Base-by-base conservation (phyloP, 192 early-diverging fungal genomes). In the Coemansia sp. region DNA sequence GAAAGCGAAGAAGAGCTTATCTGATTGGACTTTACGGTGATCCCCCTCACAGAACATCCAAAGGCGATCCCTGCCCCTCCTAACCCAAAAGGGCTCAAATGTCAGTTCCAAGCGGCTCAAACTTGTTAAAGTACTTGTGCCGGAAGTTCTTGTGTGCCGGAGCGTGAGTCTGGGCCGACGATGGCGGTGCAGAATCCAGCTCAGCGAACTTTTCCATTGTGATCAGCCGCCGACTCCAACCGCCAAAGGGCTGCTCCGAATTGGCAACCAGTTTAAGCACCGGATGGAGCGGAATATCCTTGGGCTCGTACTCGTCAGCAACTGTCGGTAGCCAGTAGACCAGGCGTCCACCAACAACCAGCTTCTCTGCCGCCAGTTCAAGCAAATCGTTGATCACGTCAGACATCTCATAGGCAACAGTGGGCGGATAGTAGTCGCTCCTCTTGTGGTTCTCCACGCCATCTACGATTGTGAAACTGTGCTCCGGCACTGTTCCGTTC, bases 281-380 rank as follows among this genome's bases (percentile, higher is more conserved):
- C 14, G 91, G 92, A 67, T 96, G 97, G 4, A 70, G 58, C 10
- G 97, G 97, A 13, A 97, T 70, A 62, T 97, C 94, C 31, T 83
- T 69, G 30, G 85, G 86, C 6, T 81, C 72, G 60, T 94, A 92
- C 67, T 94, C 92, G 29, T 93, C 92, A 3, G 88, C 87, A 4
- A 97, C 81, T 0, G 94, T 97, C 1, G 97, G 97, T 22, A 99
- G 79, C 97, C 97, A 99, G 74, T 94, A 97, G 1, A 97, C 94
- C 4, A 99, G 81, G 13, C 97, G 85, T 4, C 92, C 97, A 25
- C 90, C 88, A 1, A 89, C 74, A 3, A 84, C 84, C 28, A 99
- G 82, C 65, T 87, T 81, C 55, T 82, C 76, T 2, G 90, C 93
- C 0, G 94, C 88, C 72, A 99, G 94, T 37, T 83, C 83, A 7